phyloP scores from a whole-genome alignment of 768 basidiomycete species.

The Mycena chlorophos region DNA sequence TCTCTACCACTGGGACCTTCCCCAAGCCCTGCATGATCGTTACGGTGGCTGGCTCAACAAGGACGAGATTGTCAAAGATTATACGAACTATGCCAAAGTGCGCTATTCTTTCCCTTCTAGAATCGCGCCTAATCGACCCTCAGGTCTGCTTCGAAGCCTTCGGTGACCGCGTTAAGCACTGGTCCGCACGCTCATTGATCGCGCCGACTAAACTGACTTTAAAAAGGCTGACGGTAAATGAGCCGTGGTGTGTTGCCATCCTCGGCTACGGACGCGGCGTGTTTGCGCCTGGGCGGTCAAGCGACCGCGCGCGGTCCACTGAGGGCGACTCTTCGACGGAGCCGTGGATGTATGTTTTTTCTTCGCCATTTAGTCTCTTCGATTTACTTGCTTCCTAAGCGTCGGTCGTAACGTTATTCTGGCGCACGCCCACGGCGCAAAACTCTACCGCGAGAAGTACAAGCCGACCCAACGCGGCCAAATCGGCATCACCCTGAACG shows the following conservation, averaged over 20 bases:
- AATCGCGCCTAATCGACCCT: neutral
- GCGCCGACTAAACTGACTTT: conserved; percentile 3
- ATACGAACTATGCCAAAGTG: conserved; percentile 56
- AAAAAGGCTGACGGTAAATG: conserved; percentile 69
- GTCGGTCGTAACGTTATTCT: conserved; percentile 69
- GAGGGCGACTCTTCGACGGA: conserved; percentile 67
- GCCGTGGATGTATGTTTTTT: conserved; percentile 61
- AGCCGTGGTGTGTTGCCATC: conserved; percentile 72
- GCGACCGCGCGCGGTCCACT: conserved; percentile 57
- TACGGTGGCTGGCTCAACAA: conserved; percentile 79
- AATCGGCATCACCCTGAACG: conserved; percentile 80
- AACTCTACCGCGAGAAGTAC: conserved; percentile 67
- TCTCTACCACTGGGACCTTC: conserved; percentile 79
- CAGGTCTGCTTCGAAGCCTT: conserved; percentile 74
- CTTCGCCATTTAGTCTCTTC: conserved; percentile 20
- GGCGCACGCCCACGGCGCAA: conserved; percentile 66
- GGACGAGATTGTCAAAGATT: conserved; percentile 69
- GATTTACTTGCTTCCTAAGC: conserved; percentile 33
- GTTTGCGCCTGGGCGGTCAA: conserved; percentile 71
- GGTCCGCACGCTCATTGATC: conserved; percentile 40
- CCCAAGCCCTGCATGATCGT: conserved; percentile 69
- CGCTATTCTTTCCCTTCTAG: conserved; percentile 25
- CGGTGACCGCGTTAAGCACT: conserved; percentile 75
- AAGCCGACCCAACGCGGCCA: conserved; percentile 60
- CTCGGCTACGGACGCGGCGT: conserved; percentile 71